Evolutionary conservation across 345 rosid genomes (phyloP).

Genomic region (Melaleuca alternifolia): DNA sequence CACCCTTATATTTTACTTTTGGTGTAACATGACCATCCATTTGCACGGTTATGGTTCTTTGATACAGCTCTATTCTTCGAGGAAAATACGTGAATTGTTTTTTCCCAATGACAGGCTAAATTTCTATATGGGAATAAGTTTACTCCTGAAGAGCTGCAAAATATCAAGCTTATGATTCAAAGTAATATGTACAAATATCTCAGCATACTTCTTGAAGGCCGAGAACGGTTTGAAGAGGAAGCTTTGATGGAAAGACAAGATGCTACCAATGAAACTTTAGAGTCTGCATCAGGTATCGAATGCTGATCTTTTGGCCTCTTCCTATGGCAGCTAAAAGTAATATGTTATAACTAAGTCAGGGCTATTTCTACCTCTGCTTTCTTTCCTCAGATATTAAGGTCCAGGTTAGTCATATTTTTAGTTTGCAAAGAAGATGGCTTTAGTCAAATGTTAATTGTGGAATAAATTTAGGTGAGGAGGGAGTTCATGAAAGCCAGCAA

Average conservation of each 20-base stretch:
- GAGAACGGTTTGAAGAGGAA: constrained; percentile 60
- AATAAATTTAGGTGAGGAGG: constrained; percentile 14
- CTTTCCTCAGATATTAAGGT: neutral
- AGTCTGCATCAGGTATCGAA: constrained; percentile 23
- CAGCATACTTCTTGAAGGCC: constrained; percentile 54
- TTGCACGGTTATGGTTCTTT: neutral
- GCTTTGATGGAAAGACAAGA: constrained; percentile 13
- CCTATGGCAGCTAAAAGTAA: neutral
- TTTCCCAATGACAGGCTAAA: constrained; percentile 26
- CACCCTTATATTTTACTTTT: neutral
- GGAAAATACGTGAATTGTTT: neutral
- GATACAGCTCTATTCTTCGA: neutral
- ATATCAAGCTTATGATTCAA: constrained; percentile 55
- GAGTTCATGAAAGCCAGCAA: constrained; percentile 10
- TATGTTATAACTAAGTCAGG: neutral
- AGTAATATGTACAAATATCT: constrained; percentile 58
- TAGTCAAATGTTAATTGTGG: neutral
- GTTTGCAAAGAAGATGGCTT: neutral
- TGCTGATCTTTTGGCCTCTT: neutral
- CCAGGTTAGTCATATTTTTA: neutral
- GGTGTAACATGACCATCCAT: neutral
- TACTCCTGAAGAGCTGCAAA: constrained; percentile 40
- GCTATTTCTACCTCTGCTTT: neutral
- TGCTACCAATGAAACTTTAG: constrained; percentile 6
- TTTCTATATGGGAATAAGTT: constrained; percentile 44